Evolutionary conservation across 495 filamentous ascomycete genomes (phyloP), one percentile per base, ranked within the genome.

Genomic region (Symbiotaphrina buchneri): DNA sequence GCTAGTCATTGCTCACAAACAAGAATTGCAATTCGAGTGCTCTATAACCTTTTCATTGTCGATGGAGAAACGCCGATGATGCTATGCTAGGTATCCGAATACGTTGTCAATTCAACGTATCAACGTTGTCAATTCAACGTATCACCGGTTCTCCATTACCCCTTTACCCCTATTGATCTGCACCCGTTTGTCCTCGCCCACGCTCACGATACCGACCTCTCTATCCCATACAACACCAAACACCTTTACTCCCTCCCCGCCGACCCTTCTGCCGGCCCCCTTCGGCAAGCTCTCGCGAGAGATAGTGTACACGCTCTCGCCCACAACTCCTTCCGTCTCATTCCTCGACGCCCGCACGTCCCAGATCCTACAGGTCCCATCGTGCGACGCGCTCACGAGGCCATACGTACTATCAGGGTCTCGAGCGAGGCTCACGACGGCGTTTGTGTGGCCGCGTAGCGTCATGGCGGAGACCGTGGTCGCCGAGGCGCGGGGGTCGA

Each of bases 311-410:
- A 87, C 72, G 38, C 71, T 66, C 51, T 90, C 72, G 34, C 79
- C 68, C 14, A 90, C 71, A 44, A 61, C 53, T 19, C 74, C 63
- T 29, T 55, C 42, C n/a, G 55, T 13, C 6, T 35, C 51, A 19
- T 54, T 59, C 41, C 68, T 70, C 38, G 64, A 68, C 31, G 65
- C 67, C 20, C 87, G 61, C 38, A 94, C 64, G 59, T 97, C 87
- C 87, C 87, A 97, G 21, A 94, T 62, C 22, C 80, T 62, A 47
- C 74, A 80, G 6, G 81, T 91, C 3, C 87, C 83, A 50, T 97
- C 87, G 52, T 87, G 76, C 17, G 71, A 71, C 10, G 72, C 83
- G 17, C 71, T 80, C 5, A 81, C 76, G 4, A 97, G 61, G 21
- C 76, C 65, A 50, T 80, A 84, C 36, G 71, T 61, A 49, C 72